Conservation (phyloP, 2,329 filamentous ascomycete species). For the Penicillium sp. region DNA sequence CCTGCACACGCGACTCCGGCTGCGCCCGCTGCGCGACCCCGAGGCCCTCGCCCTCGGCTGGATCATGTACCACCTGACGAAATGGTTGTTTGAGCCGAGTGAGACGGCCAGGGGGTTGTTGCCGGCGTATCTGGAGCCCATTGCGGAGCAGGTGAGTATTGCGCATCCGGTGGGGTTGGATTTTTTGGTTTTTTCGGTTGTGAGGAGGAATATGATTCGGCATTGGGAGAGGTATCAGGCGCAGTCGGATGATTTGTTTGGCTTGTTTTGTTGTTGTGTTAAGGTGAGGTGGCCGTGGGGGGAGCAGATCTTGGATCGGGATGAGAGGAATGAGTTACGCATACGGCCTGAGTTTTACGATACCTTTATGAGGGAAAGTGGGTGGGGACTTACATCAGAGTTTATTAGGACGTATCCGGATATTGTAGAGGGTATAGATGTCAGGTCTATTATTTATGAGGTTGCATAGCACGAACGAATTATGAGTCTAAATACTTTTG, state of each 20-base stretch:
- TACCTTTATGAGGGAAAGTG: conserved; percentile 14
- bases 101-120: too few relatives aligned
- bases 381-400: conserved; percentile 13
- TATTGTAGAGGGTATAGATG: conserved; percentile 10
- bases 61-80: too few relatives aligned
- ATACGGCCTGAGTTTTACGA: conserved; percentile 18
- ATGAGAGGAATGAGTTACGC: conserved; percentile 15
- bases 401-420: conserved; percentile 7
- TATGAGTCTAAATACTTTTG: neutral
- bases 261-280: conserved; percentile 15
- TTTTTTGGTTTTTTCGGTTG: too few relatives aligned
- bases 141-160: too few relatives aligned
- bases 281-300: conserved; percentile 24
- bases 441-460: conserved; percentile 10
- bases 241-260: conserved; percentile 5
- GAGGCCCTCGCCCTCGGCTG: too few relatives aligned
- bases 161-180: too few relatives aligned
- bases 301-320: conserved; percentile 18
- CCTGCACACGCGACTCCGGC: too few relatives aligned
- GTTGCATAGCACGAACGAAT: neutral
- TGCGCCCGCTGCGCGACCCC: too few relatives aligned
- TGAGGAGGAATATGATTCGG: too few relatives aligned
- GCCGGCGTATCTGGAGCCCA: too few relatives aligned
- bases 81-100: too few relatives aligned
- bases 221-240: too few relatives aligned